These are phyloP conservation scores for Entamoeba nuttalli DNA, from an alignment of 208 protist genomes.

Conservation along the genomic window DNA sequence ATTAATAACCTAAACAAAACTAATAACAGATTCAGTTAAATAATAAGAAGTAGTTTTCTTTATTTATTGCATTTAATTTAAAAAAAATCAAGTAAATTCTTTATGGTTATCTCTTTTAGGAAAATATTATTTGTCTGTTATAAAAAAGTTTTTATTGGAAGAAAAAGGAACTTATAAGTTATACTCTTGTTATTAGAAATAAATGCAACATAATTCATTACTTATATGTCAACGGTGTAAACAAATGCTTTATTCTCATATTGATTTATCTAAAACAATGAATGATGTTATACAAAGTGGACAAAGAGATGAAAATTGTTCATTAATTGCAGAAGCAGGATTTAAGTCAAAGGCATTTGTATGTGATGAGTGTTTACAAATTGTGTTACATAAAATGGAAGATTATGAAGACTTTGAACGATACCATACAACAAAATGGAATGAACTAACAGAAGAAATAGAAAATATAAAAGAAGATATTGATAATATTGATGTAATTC, in stretches of 20 bases:
- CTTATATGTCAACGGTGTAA: background rate
- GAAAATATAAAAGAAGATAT: background rate
- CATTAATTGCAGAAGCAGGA: background rate
- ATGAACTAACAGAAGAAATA: background rate
- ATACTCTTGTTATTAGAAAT: background rate
- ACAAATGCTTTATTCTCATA: background rate
- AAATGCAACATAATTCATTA: background rate
- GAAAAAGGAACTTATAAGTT: no score
- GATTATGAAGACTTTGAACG: background rate
- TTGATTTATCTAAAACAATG: background rate
- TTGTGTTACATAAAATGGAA: background rate
- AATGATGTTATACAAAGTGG: background rate
- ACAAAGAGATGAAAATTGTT: background rate
- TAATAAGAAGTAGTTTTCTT: no score
- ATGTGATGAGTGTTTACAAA: background rate
- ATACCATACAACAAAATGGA: background rate
- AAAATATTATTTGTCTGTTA: no score
- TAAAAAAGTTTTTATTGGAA: no score
- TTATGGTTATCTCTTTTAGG: no score
- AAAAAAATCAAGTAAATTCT: no score
- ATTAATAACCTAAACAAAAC: no score
- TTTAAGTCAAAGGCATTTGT: background rate
- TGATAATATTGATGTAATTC: background rate
- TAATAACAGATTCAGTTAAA: no score
- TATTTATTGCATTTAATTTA: no score